These are phyloP conservation scores for Tremellales sp. DNA, from an alignment of 1,284 basidiomycete genomes.

Conservation along the genomic window DNA sequence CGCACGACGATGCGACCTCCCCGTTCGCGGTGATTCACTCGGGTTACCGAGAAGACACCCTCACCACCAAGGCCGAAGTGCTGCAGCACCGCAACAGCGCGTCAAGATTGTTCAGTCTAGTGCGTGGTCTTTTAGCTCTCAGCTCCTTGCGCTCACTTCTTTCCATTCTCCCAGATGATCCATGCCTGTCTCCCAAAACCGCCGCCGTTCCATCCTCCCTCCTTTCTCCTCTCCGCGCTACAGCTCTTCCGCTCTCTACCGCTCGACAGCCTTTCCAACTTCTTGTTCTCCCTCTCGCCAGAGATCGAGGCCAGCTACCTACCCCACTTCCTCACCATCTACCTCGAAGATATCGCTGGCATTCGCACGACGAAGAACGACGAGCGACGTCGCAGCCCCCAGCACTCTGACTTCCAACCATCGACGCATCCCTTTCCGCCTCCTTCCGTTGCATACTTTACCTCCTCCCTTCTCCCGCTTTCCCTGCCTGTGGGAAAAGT, in stretches of 20 bases:
- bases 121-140: slow-evolving; percentile 3
- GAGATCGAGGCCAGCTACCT: not conserved
- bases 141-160: not conserved
- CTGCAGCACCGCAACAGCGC: slow-evolving; percentile 3
- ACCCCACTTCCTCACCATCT: slow-evolving; percentile 19
- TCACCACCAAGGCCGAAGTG: not conserved
- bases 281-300: not conserved
- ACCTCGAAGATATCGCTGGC: slow-evolving; percentile 30
- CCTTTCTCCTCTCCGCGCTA: slow-evolving; percentile 18
- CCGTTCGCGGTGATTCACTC: slow-evolving; percentile 18
- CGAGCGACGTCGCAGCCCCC: no score
- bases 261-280: not conserved
- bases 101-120: slow-evolving; percentile 12
- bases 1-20: slow-evolving; percentile 18
- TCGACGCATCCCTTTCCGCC: no score
- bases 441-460: no score
- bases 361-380: slow-evolving; percentile 10
- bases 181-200: slow-evolving; percentile 2
- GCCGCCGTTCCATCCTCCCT: slow-evolving; percentile 20
- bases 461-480: no score
- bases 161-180: slow-evolving; percentile 17
- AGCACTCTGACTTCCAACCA: no score
- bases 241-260: slow-evolving; percentile 17
- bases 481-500: no score
- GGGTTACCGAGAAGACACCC: not conserved